Evolutionary conservation across 2,329 filamentous ascomycete species (phyloP), one percentile per base, ranked within the genome.

Genomic region (Colletotrichum gigasporum): DNA sequence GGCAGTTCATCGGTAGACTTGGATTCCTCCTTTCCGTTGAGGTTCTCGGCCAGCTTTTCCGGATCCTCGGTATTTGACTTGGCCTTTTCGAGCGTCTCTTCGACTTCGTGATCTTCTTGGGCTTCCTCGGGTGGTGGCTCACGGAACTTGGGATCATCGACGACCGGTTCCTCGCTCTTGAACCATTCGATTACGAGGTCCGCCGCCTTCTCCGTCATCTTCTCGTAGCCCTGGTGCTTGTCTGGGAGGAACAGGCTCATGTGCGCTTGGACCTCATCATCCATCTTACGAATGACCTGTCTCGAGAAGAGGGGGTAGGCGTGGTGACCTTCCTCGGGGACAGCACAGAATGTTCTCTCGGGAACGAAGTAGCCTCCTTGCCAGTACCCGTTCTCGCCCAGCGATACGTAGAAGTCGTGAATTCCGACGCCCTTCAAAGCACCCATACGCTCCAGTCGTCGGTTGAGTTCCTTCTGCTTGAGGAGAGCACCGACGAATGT

Each of bases 401-500:
- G 83, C 0, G 88, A 90, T 1, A 88, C 91, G 75, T 94, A 96
- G 62, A 94, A 87, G 71, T 95, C 91, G 16, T 87, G 85, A 69
- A 93, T 88, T 0, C 90, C 90, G 1, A 96, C 81, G 0, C 86
- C 87, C 44, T 86, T 84, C 1, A 91, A 81, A 2, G 82, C 75
- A 0, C 85, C 85, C 52, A 94, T 80, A 56, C 86, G 82, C 63
- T 87, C 85, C 3, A 96, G 80, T 14, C 94, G 85, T 42, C 85
- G 83, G 58, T 85, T 87, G 65, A 97, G 79, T 70, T 96, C 91
- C 32, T 90, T 88, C 14, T 88, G 87, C 55, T 91, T 90, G 68
- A 93, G 85, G 2, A 97, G 83, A 45, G 91, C 90, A 0, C 93
- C 92, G 1, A 97, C 91, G 71, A 97, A 97, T 34, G 93, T 92